Base-by-base conservation (phyloP, 2,329 filamentous ascomycete species). In the Paraphoma sp. region DNA sequence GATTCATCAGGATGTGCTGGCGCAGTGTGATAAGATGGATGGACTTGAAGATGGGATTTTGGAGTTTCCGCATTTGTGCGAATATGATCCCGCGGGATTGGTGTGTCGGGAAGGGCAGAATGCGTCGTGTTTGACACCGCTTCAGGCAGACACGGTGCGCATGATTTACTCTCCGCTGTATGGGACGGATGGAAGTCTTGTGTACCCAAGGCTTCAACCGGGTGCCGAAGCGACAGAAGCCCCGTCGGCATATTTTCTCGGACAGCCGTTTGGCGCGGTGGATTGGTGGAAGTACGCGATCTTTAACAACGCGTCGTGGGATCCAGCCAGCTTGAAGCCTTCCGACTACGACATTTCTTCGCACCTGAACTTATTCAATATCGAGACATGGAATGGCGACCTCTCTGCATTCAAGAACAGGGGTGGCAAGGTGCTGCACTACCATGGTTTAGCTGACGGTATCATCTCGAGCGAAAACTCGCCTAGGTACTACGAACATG, bases 151-250 rank as follows among this genome's bases (percentile, higher is more conserved):
- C 6, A 80, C 78, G 0, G 80, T 84, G 11, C 71, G 76, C 38
- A 60, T 76, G 0, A 72, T 81, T 17, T 81, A 79, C 65, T 70
- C 71, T 9, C 78, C 78, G 40, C 75, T 82, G 30, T 73, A 76
- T 59, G 72, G 77, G 53, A 71, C 69, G 6, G 68, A 80, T 44
- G 82, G 82, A 45, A 71, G 73, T 5, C 68, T 84, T 2, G 75
- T 83, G n/a, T 84, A 80, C 65, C 82, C 83, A 2, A 74, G 78
- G 14, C 78, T 84, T 67, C 78, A 83, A 48, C 82, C 80, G 6
- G 82, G 82, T 16, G 76, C 76, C 12, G 80, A 83, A 60, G 60
- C 78, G 6, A 59, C 72, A 7, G 78, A 78, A 4, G 73, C 76
- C 57, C 59, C 0, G 63, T 70, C 10, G 60, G n/a, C 33, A 38